These are phyloP conservation scores for Solanum paucissectum DNA, from an alignment of 257 asterid species.

Conservation along the genomic window DNA sequence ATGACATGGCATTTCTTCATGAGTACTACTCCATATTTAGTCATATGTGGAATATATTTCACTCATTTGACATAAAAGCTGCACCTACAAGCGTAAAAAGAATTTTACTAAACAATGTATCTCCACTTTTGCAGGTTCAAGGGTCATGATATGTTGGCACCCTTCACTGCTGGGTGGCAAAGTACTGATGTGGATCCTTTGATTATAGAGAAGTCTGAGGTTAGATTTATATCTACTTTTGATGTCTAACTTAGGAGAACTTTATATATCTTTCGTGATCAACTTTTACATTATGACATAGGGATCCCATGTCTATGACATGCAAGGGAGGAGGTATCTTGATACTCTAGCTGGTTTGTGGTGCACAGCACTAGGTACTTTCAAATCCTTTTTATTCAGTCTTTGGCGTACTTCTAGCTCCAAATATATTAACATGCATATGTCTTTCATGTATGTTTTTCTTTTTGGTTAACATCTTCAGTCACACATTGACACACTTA, in stretches of 20 bases:
- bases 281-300: conserved; percentile 8
- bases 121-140: conserved; percentile 37
- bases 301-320: conserved; percentile 86
- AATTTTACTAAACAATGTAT: background rate
- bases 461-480: background rate
- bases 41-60: background rate
- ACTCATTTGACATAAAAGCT: background rate
- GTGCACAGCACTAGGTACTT: conserved; percentile 82
- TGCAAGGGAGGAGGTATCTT: conserved; percentile 68
- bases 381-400: background rate
- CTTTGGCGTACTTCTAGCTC: background rate
- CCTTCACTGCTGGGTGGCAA: conserved; percentile 96
- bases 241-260: background rate
- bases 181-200: conserved; percentile 58
- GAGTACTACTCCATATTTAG: background rate
- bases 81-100: background rate
- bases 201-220: conserved; percentile 87
- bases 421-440: background rate
- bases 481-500: background rate
- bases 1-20: background rate
- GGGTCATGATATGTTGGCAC: conserved; percentile 96
- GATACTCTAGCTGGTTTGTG: conserved; percentile 96
- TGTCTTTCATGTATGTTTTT: background rate
- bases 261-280: background rate
- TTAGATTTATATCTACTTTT: background rate